phyloP scores from a whole-genome alignment of 2,329 filamentous ascomycete genomes.

The Microcera coccophila region DNA sequence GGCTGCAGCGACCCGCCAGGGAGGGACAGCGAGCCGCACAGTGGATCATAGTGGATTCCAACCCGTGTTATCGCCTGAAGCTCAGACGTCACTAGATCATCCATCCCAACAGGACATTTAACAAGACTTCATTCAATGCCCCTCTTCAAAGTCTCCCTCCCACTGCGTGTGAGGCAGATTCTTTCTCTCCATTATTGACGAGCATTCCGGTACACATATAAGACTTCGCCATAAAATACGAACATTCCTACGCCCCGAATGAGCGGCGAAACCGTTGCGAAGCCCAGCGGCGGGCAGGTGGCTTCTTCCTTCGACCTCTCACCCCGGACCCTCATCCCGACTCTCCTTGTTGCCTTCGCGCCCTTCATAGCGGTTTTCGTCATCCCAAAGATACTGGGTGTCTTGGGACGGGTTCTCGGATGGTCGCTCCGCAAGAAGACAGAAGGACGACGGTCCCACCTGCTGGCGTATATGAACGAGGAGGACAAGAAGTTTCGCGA shows the following conservation, averaged over 20 bases:
- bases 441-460: slow-evolving; percentile 55
- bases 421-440: slow-evolving; percentile 62
- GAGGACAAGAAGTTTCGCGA: slow-evolving; percentile 41
- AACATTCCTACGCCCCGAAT: slow-evolving; percentile 1
- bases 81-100: neutral
- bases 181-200: neutral
- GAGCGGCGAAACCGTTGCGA: slow-evolving; percentile 5
- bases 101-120: neutral
- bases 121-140: neutral
- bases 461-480: slow-evolving; percentile 50
- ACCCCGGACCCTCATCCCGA: neutral
- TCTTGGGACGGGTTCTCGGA: slow-evolving; percentile 48
- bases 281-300: slow-evolving; percentile 5
- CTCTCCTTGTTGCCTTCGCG: slow-evolving; percentile 10
- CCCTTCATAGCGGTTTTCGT: slow-evolving; percentile 23
- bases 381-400: slow-evolving; percentile 21
- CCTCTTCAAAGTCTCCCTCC: neutral
- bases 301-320: neutral
- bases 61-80: neutral
- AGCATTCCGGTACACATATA: too few species aligned
- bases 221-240: neutral
- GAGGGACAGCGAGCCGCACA: neutral
- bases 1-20: neutral
- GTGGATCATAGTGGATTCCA: neutral
- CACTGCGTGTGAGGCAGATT: neutral